Percentiles rank a stretch among this genome's conserved stretches.
Evolutionary conservation across 495 filamentous ascomycete genomes (phyloP).

Genomic region (Lepidopterella palustris): DNA sequence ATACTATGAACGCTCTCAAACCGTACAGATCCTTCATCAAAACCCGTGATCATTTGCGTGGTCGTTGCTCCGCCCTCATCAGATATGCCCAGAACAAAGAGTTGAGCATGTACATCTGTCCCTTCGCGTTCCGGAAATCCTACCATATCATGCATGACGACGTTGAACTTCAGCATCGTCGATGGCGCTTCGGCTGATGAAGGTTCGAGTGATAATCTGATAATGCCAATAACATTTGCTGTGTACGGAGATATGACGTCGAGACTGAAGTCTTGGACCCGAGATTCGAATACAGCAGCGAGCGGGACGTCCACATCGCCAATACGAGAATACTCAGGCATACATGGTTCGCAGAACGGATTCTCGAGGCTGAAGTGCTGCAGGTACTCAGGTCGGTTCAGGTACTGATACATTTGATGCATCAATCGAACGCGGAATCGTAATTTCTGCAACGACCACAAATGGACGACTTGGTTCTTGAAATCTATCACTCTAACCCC

Average conservation of each 20-base stretch:
- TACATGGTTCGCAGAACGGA: constrained; percentile 82
- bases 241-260: constrained; percentile 93
- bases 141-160: constrained; percentile 95
- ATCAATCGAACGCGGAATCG: constrained; percentile 80
- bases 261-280: constrained; percentile 88
- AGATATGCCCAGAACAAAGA: constrained; percentile 87
- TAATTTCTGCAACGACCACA: constrained; percentile 93
- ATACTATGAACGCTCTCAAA: constrained; percentile 99
- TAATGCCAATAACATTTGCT: constrained; percentile 76
- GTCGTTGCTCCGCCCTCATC: constrained; percentile 89
- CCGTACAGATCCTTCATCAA: constrained; percentile 88
- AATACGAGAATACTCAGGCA: constrained; percentile 85
- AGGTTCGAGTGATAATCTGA: constrained; percentile 85
- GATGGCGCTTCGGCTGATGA: constrained; percentile 89
- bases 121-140: constrained; percentile 96
- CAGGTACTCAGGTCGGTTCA: constrained; percentile 88
- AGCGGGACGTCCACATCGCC: constrained; percentile 93
- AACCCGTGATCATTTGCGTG: constrained; percentile 88
- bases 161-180: constrained; percentile 93
- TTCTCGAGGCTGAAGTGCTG: constrained; percentile 73
- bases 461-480: constrained; percentile 74
- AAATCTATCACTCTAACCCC: constrained; percentile 90
- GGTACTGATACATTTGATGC: constrained; percentile 94
- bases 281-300: constrained; percentile 87
- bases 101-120: constrained; percentile 89